Evolutionary conservation across 805 yeast genomes (phyloP).

Genomic region (Debaryomyces tyrocola): DNA sequence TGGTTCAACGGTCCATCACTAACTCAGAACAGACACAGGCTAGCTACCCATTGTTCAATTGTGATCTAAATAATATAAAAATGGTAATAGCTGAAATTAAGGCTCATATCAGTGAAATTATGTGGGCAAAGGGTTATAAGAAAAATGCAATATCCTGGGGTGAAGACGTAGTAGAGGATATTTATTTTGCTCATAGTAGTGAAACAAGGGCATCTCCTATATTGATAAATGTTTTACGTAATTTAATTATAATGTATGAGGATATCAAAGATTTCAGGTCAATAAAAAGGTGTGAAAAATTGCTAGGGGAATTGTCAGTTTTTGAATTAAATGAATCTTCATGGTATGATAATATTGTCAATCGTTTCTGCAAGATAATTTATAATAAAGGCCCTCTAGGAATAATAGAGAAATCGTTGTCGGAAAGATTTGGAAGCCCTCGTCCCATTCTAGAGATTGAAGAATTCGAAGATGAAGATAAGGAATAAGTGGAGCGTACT

Average conservation of each 20-base stretch:
- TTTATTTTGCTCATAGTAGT: constrained; percentile 29
- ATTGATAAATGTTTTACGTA: constrained; percentile 28
- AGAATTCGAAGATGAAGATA: constrained; percentile 43
- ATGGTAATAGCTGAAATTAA: constrained; percentile 31
- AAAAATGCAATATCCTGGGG: constrained; percentile 42
- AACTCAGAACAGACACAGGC: constrained; percentile 21
- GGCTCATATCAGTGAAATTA: constrained; percentile 40
- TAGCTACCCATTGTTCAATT: constrained; percentile 37
- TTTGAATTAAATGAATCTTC: constrained; percentile 23
- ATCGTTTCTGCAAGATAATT: constrained; percentile 37
- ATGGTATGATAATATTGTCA: constrained; percentile 36
- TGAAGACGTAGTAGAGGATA: constrained; percentile 40
- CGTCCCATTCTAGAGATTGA: constrained; percentile 35
- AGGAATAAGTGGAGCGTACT: constrained; percentile 16
- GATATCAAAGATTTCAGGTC: constrained; percentile 21
- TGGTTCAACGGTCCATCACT: constrained; percentile 16
- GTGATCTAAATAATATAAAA: constrained; percentile 27
- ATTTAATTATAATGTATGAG: constrained; percentile 34
- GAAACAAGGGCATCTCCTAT: constrained; percentile 27
- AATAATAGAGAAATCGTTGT: constrained; percentile 37
- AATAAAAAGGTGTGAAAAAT: constrained; percentile 25
- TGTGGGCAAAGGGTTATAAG: constrained; percentile 41
- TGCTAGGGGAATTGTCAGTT: constrained; percentile 22
- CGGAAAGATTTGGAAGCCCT: constrained; percentile 39
- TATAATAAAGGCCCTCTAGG: constrained; percentile 44